phyloP scores from a whole-genome alignment of 164 flowering plant species.

The Annona squamosa region DNA sequence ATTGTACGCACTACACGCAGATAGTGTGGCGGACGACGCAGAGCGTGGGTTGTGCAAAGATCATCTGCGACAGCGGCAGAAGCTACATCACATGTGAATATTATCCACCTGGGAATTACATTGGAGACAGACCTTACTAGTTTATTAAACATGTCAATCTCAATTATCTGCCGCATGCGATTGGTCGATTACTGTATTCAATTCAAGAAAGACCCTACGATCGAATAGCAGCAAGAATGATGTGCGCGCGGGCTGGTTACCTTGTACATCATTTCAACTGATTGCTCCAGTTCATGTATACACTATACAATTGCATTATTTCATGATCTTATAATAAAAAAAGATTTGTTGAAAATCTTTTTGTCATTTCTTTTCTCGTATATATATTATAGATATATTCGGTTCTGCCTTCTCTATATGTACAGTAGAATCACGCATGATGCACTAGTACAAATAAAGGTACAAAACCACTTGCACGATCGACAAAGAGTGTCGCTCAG shows the following conservation, averaged over 20 bases:
- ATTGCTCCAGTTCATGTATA: neutral
- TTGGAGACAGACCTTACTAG: constrained; percentile 19
- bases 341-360: too few species aligned
- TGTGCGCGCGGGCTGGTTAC: neutral
- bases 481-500: too few species aligned
- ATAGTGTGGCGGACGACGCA: constrained; percentile 21
- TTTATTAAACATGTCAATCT: neutral
- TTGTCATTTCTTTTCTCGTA: too few species aligned
- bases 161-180: too few species aligned
- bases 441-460: too few species aligned
- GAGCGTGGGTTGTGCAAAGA: constrained; percentile 22
- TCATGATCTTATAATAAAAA: too few species aligned
- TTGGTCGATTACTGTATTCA: neutral
- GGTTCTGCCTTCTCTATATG: too few species aligned
- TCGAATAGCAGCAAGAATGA: neutral
- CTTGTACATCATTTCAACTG: neutral
- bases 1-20: constrained; percentile 22
- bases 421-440: too few species aligned
- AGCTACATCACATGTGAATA: constrained; percentile 21
- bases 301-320: neutral
- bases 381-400: neutral
- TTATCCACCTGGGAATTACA: constrained; percentile 22
- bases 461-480: too few species aligned
- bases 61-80: constrained; percentile 19
- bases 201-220: neutral